Percentiles rank a stretch among this genome's conserved stretches.
Evolutionary conservation across 2,329 filamentous ascomycete genomes (phyloP).

Genomic region (Botrytis fragariae): DNA sequence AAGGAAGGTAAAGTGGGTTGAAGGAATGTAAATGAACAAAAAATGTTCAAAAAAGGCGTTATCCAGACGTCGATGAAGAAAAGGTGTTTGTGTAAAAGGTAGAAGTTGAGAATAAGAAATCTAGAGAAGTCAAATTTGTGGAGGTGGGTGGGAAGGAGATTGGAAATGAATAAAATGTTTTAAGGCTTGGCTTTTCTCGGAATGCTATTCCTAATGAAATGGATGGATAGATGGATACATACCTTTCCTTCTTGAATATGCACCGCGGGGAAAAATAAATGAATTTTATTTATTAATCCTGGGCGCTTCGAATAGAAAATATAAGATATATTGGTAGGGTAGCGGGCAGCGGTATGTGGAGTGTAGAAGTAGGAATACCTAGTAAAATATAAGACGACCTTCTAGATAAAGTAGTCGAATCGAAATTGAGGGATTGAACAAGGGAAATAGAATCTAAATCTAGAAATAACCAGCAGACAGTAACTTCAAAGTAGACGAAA

Average conservation of each 20-base stretch:
- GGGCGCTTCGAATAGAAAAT: neutral
- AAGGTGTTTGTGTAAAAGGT: neutral
- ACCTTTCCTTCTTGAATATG: neutral
- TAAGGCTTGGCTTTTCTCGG: neutral
- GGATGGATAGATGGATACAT: neutral
- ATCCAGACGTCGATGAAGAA: conserved; percentile 8
- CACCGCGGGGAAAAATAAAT: neutral
- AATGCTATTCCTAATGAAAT: neutral
- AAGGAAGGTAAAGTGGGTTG: neutral
- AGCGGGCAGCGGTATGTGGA: neutral
- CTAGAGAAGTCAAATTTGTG: neutral
- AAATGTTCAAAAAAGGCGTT: conserved; percentile 6
- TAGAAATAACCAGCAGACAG: neutral
- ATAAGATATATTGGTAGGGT: neutral
- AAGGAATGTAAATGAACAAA: conserved; percentile 18
- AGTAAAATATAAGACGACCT: neutral
- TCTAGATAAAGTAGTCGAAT: neutral
- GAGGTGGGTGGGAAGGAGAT: conserved; percentile 8
- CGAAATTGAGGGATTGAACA: neutral
- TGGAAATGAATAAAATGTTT: neutral
- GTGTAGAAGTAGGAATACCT: neutral
- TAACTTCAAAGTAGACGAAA: neutral
- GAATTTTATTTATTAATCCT: neutral
- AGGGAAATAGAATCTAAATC: neutral
- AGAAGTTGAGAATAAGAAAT: neutral